A percentile compares a stretch with the other conserved stretches of the same genome.
Conservation (phyloP, 2,329 filamentous ascomycete genomes). For the Fusarium graminum region DNA sequence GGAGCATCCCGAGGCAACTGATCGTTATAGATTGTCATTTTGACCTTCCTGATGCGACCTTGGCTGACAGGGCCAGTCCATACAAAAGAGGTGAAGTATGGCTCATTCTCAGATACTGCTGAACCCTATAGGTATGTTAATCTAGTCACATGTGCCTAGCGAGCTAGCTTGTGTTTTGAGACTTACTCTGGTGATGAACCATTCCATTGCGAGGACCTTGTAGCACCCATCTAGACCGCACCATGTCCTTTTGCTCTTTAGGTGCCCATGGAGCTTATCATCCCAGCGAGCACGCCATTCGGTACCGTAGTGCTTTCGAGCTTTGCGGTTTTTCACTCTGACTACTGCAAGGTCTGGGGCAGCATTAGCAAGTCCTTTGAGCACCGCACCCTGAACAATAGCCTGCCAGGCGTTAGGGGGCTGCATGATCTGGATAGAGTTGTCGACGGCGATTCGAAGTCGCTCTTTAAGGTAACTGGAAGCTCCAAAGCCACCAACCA, state of each 20-base stretch:
- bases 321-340: conserved; percentile 56
- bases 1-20: conserved; percentile 52
- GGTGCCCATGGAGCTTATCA: conserved; percentile 49
- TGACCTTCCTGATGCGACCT: conserved; percentile 53
- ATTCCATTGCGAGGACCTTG: conserved; percentile 58
- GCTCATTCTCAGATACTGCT: conserved; percentile 56
- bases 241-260: conserved; percentile 54
- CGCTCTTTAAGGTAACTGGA: conserved; percentile 60
- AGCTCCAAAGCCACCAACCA: conserved; percentile 62
- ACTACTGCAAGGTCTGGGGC: conserved; percentile 55
- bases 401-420: conserved; percentile 62
- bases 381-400: conserved; percentile 63
- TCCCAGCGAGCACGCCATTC: conserved; percentile 52
- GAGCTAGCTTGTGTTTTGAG: not conserved
- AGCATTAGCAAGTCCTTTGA: conserved; percentile 60
- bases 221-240: conserved; percentile 55
- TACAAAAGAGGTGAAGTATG: conserved; percentile 53
- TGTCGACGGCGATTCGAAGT: conserved; percentile 53
- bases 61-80: conserved; percentile 51
- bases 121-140: conserved; percentile 50
- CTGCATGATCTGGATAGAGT: conserved; percentile 58
- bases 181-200: conserved; percentile 58
- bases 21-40: conserved; percentile 56
- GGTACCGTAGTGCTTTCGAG: conserved; percentile 60
- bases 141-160: conserved; percentile 3